Conservation (phyloP, 768 basidiomycete genomes). For the Mycena crocata region DNA sequence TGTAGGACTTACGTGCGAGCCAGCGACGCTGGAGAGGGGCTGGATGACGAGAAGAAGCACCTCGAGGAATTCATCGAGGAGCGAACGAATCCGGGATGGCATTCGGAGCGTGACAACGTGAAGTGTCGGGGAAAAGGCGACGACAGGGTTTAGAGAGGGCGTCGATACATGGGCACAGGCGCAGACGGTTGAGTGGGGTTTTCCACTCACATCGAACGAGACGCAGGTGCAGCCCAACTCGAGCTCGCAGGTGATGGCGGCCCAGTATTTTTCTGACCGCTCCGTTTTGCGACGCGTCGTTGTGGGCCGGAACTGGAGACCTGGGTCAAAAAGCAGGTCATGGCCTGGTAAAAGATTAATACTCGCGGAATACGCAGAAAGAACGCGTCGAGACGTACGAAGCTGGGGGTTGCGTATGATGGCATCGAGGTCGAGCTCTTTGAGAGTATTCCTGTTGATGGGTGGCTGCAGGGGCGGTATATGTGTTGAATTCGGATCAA, state of each 20-base stretch:
- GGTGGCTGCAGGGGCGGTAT: slow-evolving; percentile 79
- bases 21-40: slow-evolving; percentile 73
- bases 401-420: slow-evolving; percentile 93
- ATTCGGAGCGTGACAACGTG: slow-evolving; percentile 70
- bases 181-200: slow-evolving; percentile 67
- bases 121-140: slow-evolving; percentile 56
- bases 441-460: slow-evolving; percentile 86
- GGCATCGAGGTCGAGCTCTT: slow-evolving; percentile 85
- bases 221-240: slow-evolving; percentile 87
- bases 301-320: slow-evolving; percentile 84
- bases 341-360: slow-evolving; percentile 65
- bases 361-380: slow-evolving; percentile 28
- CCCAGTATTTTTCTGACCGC: slow-evolving; percentile 87
- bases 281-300: slow-evolving; percentile 79
- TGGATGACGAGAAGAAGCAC: slow-evolving; percentile 88
- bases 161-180: slow-evolving; percentile 60
- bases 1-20: slow-evolving; percentile 69
- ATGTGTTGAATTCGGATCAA: slow-evolving; percentile 61
- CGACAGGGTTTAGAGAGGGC: slow-evolving; percentile 53
- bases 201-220: slow-evolving; percentile 73
- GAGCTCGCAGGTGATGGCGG: slow-evolving; percentile 81
- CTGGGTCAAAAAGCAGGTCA: slow-evolving; percentile 89
- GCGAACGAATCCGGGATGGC: slow-evolving; percentile 76
- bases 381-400: slow-evolving; percentile 64
- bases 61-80: slow-evolving; percentile 82